phyloP scores from a whole-genome alignment of 768 basidiomycete genomes.

The Trametes coccinea region DNA sequence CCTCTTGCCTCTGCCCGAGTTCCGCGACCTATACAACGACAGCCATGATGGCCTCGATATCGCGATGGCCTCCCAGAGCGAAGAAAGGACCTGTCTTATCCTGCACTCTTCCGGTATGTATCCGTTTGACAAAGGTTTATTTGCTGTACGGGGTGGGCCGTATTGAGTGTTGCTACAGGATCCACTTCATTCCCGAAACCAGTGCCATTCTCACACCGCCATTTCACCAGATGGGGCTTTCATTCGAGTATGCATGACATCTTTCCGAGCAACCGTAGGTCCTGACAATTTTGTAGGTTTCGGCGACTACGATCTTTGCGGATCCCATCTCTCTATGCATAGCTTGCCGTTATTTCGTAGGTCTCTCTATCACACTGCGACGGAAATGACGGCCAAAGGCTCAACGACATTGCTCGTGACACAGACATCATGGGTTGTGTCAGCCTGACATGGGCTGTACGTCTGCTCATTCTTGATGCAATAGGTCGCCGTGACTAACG shows the following conservation, averaged over 20 bases:
- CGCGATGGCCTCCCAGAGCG: neutral
- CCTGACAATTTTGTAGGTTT: neutral
- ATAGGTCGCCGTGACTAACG: neutral
- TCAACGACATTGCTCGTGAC: no score
- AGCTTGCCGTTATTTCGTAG: slow-evolving; percentile 30
- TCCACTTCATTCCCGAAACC: slow-evolving; percentile 35
- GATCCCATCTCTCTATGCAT: slow-evolving; percentile 21
- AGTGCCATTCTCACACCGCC: slow-evolving; percentile 20
- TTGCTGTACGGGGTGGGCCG: neutral
- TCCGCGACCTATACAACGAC: slow-evolving; percentile 23
- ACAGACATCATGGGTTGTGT: slow-evolving; percentile 15
- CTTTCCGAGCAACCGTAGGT: no score
- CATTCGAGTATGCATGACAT: slow-evolving; percentile 9
- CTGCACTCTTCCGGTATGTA: slow-evolving; percentile 24
- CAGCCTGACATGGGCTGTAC: slow-evolving; percentile 8
- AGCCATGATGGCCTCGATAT: neutral
- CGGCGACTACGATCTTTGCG: slow-evolving; percentile 24
- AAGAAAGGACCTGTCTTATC: neutral
- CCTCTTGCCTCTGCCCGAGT: slow-evolving; percentile 20
- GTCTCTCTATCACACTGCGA: neutral
- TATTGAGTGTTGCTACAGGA: slow-evolving; percentile 10
- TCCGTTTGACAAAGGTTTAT: neutral
- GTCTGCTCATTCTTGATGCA: neutral
- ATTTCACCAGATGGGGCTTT: slow-evolving; percentile 21
- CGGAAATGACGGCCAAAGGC: neutral